Evolutionary conservation across 2,329 filamentous ascomycete genomes (phyloP).

Genomic region (Whalleya microplaca): DNA sequence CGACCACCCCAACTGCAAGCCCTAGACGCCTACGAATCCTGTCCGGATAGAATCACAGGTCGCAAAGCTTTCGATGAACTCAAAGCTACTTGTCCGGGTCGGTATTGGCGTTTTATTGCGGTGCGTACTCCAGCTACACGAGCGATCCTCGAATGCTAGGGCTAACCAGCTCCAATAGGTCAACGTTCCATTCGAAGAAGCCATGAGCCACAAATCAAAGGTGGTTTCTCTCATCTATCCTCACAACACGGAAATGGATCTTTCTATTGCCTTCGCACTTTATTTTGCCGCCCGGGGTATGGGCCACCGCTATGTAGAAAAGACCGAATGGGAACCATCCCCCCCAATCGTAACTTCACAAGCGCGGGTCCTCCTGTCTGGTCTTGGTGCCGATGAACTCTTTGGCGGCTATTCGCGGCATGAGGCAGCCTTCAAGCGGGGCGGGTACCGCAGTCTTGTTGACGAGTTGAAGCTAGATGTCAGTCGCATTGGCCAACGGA

Average conservation of each 20-base stretch:
- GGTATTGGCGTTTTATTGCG: slow-evolving; percentile 82
- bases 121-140: slow-evolving; percentile 45
- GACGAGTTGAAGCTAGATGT: slow-evolving; percentile 88
- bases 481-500: slow-evolving; percentile 84
- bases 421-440: slow-evolving; percentile 70
- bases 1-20: slow-evolving; percentile 25
- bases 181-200: slow-evolving; percentile 81
- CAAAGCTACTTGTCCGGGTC: slow-evolving; percentile 64
- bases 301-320: slow-evolving; percentile 50
- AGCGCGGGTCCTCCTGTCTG: slow-evolving; percentile 85
- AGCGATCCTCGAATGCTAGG: slow-evolving; percentile 1
- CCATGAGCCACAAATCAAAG: slow-evolving; percentile 66
- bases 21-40: slow-evolving; percentile 70
- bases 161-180: slow-evolving; percentile 49
- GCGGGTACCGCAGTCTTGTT: slow-evolving; percentile 71
- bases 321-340: slow-evolving; percentile 30
- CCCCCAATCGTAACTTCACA: slow-evolving; percentile 53
- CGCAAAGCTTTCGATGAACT: slow-evolving; percentile 81
- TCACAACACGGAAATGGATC: slow-evolving; percentile 98
- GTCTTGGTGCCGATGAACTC: slow-evolving; percentile 92
- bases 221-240: slow-evolving; percentile 83
- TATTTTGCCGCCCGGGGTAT: slow-evolving; percentile 88
- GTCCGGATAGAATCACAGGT: slow-evolving; percentile 88
- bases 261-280: slow-evolving; percentile 91
- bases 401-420: slow-evolving; percentile 94